A percentile compares a stretch with the other conserved stretches of the same genome.
Evolutionary conservation across 2,329 filamentous ascomycete species (phyloP).

Genomic region (Elsinoe australis): DNA sequence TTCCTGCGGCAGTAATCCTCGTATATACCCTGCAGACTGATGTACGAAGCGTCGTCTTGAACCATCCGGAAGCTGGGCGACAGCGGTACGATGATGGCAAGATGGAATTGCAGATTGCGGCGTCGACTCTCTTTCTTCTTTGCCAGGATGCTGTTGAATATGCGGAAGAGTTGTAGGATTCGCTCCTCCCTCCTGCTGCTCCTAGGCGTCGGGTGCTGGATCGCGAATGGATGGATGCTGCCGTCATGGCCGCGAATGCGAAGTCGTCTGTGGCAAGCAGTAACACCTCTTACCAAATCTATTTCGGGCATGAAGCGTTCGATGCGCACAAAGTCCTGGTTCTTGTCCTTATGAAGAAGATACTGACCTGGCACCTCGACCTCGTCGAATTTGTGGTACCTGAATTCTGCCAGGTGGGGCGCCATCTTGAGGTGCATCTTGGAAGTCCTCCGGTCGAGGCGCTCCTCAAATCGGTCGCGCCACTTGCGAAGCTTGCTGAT

Average conservation of each 20-base stretch:
- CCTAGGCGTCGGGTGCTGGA: slow-evolving; percentile 88
- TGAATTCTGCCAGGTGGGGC: slow-evolving; percentile 89
- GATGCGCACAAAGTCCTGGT: slow-evolving; percentile 95
- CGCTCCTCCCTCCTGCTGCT: slow-evolving; percentile 91
- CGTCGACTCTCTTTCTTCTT: slow-evolving; percentile 94
- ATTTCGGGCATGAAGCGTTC: slow-evolving; percentile 94
- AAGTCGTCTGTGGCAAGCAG: slow-evolving; percentile 82
- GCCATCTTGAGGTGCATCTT: slow-evolving; percentile 72
- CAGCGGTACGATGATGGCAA: slow-evolving; percentile 90
- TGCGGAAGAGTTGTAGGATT: slow-evolving; percentile 91
- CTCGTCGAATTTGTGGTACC: slow-evolving; percentile 96
- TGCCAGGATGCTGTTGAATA: slow-evolving; percentile 84
- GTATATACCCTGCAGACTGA: slow-evolving; percentile 88
- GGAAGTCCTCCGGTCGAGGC: slow-evolving; percentile 74
- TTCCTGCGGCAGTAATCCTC: slow-evolving; percentile 90
- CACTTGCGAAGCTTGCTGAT: slow-evolving; percentile 93
- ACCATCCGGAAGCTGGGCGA: slow-evolving; percentile 92
- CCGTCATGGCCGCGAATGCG: slow-evolving; percentile 97
- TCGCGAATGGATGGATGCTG: slow-evolving; percentile 90
- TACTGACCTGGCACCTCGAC: slow-evolving; percentile 98
- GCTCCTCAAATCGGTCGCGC: slow-evolving; percentile 97
- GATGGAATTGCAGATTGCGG: slow-evolving; percentile 89
- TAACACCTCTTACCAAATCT: slow-evolving; percentile 82
- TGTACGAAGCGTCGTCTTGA: slow-evolving; percentile 89
- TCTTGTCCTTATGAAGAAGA: slow-evolving; percentile 95